Base-by-base conservation (phyloP, 2,329 filamentous ascomycete genomes). In the Acephala macrosclerotiorum region DNA sequence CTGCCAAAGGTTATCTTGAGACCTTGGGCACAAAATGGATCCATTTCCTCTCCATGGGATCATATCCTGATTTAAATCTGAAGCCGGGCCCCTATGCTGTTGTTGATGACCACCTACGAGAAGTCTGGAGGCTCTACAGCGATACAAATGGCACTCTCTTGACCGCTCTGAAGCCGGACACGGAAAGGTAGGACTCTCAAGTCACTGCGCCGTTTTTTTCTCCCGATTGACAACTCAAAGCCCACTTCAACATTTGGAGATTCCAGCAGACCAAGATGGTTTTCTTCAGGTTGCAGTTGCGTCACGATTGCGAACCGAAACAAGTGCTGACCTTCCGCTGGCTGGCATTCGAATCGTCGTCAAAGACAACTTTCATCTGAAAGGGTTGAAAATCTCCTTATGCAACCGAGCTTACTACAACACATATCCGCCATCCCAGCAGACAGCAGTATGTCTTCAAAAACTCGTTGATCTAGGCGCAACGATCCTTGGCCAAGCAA, bases 311-410 rank as follows among this genome's bases (percentile, higher is more conserved):
- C 9, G n/a, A 6, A 12, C 42, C 18, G 6, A 45, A 16, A 5
- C 9, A 5, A 6, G 8, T n/a, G 8, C 42, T 20, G 18, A 45
- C 6, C 18, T 20, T 12, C 18, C 18, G 8, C 5, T 45, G 11
- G 42, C 42, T 36, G 82, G 36, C 77, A 77, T 0, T 80, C 84
- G 64, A 5, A 75, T 90, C 0, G 87, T 82, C 0, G 80, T 89
- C 63, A 90, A 90, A 75, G 87, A 90, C 66, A 85, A 88, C 56
- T 87, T 82, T 71, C 79, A 87, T 67, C 74, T 89, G 42, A 80
- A 81, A 29, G 88, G 88, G 1, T 75, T 88, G 6, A 45, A 45
- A 45, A 7, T 9, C 0, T 79, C 79, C 8, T 84, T 35, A 88
- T 87, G n/a, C 0, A 89, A 86, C 62, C 79, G 84, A 36, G 83